Percentiles rank a stretch among this genome's conserved stretches.
Conservation (phyloP, 805 yeast genomes). For the Brettanomyces naardenensis region DNA sequence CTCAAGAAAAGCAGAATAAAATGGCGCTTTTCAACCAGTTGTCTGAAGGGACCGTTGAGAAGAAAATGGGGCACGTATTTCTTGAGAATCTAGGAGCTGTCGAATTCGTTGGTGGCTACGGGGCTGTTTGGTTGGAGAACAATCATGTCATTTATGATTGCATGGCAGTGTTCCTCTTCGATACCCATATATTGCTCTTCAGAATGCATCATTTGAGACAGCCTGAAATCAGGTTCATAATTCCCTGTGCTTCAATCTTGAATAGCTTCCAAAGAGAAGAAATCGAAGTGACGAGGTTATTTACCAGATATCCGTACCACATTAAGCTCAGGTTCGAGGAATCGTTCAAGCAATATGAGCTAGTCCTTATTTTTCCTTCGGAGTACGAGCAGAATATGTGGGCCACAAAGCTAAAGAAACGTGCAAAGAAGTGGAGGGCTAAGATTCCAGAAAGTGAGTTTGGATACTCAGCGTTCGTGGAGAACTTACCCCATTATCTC, state of each 20-base stretch:
- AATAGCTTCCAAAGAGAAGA: conserved; percentile 15
- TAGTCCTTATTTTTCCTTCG: conserved; percentile 29
- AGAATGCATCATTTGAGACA: conserved; percentile 15
- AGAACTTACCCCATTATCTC: conserved; percentile 1
- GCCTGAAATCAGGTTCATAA: conserved; percentile 34
- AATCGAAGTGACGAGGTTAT: conserved; percentile 18
- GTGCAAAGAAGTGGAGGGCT: conserved; percentile 12
- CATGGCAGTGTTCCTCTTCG: conserved; percentile 37
- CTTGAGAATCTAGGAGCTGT: conserved; percentile 41
- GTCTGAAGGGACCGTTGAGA: conserved; percentile 7
- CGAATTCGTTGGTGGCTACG: conserved; percentile 35
- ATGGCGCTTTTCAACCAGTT: conserved; percentile 12
- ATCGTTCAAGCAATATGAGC: conserved; percentile 34
- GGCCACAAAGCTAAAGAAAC: conserved; percentile 24
- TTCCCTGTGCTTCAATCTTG: conserved; percentile 35
- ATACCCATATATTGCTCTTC: conserved; percentile 40
- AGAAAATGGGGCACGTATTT: conserved; percentile 20
- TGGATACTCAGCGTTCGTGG: conserved; percentile 16
- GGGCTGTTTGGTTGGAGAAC: conserved; percentile 31
- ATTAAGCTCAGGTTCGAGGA: conserved; percentile 43
- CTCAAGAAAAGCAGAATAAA: conserved; percentile 13
- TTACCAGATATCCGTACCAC: conserved; percentile 23
- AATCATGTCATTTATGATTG: conserved; percentile 10
- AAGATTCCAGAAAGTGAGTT: conserved; percentile 28
- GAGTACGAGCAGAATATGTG: conserved; percentile 32